These are phyloP conservation scores for Neonectria ditissima DNA, from an alignment of 2,329 filamentous ascomycete genomes.

Conservation along the genomic window DNA sequence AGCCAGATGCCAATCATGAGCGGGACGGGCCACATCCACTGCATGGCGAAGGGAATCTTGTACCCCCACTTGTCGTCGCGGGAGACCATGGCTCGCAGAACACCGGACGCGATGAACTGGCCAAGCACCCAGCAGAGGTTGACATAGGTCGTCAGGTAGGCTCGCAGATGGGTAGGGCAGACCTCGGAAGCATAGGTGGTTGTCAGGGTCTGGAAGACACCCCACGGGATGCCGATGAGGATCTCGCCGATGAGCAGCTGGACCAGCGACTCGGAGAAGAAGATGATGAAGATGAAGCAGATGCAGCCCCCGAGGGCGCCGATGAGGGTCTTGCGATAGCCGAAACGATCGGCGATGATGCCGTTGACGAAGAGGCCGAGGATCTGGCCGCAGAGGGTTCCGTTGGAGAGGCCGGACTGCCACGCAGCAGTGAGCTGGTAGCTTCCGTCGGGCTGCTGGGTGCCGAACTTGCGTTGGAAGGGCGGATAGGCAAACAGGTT, in stretches of 20 bases:
- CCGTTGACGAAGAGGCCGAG: constrained; percentile 64
- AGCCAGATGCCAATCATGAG: constrained; percentile 57
- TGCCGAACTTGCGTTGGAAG: constrained; percentile 56
- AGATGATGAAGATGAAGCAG: constrained; percentile 61
- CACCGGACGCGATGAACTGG: constrained; percentile 58
- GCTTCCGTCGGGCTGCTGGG: constrained; percentile 47
- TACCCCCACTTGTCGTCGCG: constrained; percentile 57
- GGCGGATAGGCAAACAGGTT: constrained; percentile 56
- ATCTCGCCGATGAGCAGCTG: constrained; percentile 60
- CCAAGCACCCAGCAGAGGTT: constrained; percentile 65
- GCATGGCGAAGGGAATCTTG: constrained; percentile 61
- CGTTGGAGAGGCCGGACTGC: constrained; percentile 65
- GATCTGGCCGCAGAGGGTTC: constrained; percentile 60
- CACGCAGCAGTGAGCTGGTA: constrained; percentile 63
- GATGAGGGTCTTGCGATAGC: constrained; percentile 62
- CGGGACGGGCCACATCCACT: constrained; percentile 63
- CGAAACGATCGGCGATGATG: constrained; percentile 58
- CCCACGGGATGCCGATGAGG: constrained; percentile 61
- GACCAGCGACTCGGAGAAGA: constrained; percentile 57
- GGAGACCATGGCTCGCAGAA: constrained; percentile 55
- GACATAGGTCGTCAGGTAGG: constrained; percentile 61
- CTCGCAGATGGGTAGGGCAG: constrained; percentile 58
- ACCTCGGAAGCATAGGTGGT: constrained; percentile 63
- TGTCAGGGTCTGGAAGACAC: constrained; percentile 60
- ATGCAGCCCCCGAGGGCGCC: constrained; percentile 53